These are phyloP conservation scores for Claviceps paspali DNA, from an alignment of 2,329 filamentous ascomycete species.

Conservation along the genomic window DNA sequence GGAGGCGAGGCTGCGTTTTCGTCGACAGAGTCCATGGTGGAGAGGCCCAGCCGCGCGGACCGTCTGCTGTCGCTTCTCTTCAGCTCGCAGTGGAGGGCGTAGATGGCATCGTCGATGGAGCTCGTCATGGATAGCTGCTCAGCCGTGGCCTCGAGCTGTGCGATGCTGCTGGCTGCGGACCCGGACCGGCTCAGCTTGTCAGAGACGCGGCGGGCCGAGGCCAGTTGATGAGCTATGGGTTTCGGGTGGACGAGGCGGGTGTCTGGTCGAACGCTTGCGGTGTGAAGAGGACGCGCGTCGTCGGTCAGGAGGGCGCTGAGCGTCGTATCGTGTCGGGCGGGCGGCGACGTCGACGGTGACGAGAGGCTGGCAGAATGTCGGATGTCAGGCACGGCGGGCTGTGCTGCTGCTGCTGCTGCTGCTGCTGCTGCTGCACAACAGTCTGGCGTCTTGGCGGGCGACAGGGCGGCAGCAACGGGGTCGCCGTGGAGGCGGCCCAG, in stretches of 20 bases:
- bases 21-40: slow-evolving; percentile 9
- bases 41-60: slow-evolving; percentile 43
- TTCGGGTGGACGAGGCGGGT: slow-evolving; percentile 25
- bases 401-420: background rate
- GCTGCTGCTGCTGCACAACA: too few relatives aligned
- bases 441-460: slow-evolving; percentile 6
- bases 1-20: slow-evolving; percentile 2
- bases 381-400: too few relatives aligned
- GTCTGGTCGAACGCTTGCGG: slow-evolving; percentile 28
- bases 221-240: slow-evolving; percentile 33
- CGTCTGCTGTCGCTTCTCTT: slow-evolving; percentile 54
- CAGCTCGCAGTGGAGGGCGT: slow-evolving; percentile 54
- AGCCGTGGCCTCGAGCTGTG: slow-evolving; percentile 59
- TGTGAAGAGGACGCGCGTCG: slow-evolving; percentile 16
- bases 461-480: slow-evolving; percentile 6
- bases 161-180: slow-evolving; percentile 51
- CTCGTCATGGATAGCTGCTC: slow-evolving; percentile 60
- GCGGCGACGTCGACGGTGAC: slow-evolving; percentile 1
- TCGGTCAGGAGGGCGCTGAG: slow-evolving; percentile 5
- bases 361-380: too few relatives aligned
- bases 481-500: too few relatives aligned
- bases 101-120: slow-evolving; percentile 65
- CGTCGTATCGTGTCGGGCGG: slow-evolving; percentile 1
- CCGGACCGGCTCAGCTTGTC: slow-evolving; percentile 47
- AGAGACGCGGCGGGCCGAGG: slow-evolving; percentile 31